Evolutionary conservation across 2,329 filamentous ascomycete genomes (phyloP), one percentile per base, ranked within the genome.

Genomic region (Drechslerella stenobrocha): DNA sequence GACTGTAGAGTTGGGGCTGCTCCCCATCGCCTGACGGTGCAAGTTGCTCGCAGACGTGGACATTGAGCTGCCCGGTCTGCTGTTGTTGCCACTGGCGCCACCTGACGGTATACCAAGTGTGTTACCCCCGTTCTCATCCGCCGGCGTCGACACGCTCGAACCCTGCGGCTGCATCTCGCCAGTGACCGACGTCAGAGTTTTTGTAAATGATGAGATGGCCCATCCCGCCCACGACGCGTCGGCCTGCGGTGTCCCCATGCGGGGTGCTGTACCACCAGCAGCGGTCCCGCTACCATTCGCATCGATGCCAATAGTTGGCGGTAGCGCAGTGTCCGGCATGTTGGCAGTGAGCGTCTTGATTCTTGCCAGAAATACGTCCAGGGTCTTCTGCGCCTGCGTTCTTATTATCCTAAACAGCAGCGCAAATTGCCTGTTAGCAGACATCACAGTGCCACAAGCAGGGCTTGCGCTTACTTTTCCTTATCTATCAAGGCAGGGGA

Each of bases 151-250:
- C 66, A 81, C 81, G 53, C 80, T 77, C 15, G 81, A 78, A 9
- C 84, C 78, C 22, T 51, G 55, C 7, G 50, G 44, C 74, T 92
- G 82, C 70, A 98, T 98, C 60, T 96, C 88, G 15, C 93, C 93
- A 6, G 87, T 87, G 0, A 90, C 90, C 0, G 88, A 78, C 1
- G 89, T 86, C 9, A 97, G 76, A 74, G 96, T 96, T 77, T 97
- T 97, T 1, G 93, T 97, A 75, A 98, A 98, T 0, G 90, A 96
- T 0, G 93, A 97, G 56, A 98, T 96, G 1, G 93, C 93, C 93
- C 93, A 98, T 9, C 93, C 93, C 1, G 93, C 85, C 93, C 93
- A 97, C 2, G 82, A 81, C 1, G 85, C 85, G 55, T 86, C 82
- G 35, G 81, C 83, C 66, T 90, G 87, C 1, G 90, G 86, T 0